Base-by-base conservation (phyloP, 2,329 filamentous ascomycete genomes). In the Chaetomium globosum region DNA sequence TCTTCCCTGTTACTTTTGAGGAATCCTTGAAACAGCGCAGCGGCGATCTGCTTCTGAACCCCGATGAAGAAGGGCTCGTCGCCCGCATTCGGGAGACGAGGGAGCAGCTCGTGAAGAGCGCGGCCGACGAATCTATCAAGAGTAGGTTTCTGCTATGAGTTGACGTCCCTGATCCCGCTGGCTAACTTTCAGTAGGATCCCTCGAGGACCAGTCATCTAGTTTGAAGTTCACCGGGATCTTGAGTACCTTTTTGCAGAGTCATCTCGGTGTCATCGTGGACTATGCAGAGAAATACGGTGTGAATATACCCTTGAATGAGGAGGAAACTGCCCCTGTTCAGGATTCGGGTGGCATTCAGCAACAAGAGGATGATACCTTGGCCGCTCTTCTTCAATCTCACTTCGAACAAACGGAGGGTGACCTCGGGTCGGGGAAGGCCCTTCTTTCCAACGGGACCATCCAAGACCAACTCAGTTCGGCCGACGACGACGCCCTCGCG, bases 1-100 rank as follows among this genome's bases (percentile, higher is more conserved):
- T 85, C 3, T 80, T 91, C 43, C 80, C 83, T 7, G 77, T 82
- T 9, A 79, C 89, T 4, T 75, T 90, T 2, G 81, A 89, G 30
- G 79, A 80, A 12, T 77, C 77, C 53, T 70, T 84, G 55, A 78
- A 66, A 68, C 77, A 68, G 73, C 77, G 73, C 39, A 74, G 72
- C 60, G 70, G 71, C 1, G 76, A 85, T 52, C 76, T 86, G 9
- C 77, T 80, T 26, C 83, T 87, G 70, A 85, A 85, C 71, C 80
- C 82, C 66, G 74, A 77, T 12, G 84, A 87, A 66, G 82, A 85
- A 65, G 72, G 73, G 19, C 77, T 79, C 9, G 80, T 85, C 8
- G 76, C 74, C 59, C 75, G 75, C 10, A 71, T 83, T 3, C 77
- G 80, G 28, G 74, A 82, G 51, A 73, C 78, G 54, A 78, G 80